Evolutionary conservation across 2,329 filamentous ascomycete species (phyloP), one percentile per base, ranked within the genome.

Genomic region (Fusarium zealandicum): DNA sequence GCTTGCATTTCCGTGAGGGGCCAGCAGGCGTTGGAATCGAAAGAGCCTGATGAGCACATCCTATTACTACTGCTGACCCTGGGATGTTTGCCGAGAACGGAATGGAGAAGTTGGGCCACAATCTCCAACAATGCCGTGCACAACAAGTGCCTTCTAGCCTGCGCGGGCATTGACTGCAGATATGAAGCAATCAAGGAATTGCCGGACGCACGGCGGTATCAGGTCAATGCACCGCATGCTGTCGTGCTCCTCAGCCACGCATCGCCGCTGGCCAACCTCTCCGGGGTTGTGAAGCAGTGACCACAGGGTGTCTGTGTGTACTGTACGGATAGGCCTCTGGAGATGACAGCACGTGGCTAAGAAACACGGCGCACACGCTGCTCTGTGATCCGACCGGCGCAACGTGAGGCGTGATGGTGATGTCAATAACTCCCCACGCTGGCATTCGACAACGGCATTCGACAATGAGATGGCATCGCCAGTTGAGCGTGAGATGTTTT

Each of bases 251-350:
- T 52, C 45, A 56, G 57, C 63, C 63, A 67, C 57, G 56, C 57
- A 60, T 41, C 30, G 27, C 42, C 42, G 61, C 54, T 64, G 59
- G 50, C 65, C 63, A 66, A 58, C 65, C 59, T 54, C 53, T 49
- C 51, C 53, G 39, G 55, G 51, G 37, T 52, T 46, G 47, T 43
- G 48, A 51, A 43, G 63, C 60, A 57, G 43, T 44, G 63, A 22
- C 60, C 60, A 65, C 58, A 44, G 51, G 38, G 50, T 63, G 59
- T 52, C 50, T 59, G 42, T 62, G 59, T 62, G 40, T 39, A 39
- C 25, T 10, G n/a, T 27, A 27, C 25, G 6, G 25, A 10, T 6
- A 43, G 52, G 51, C 60, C 51, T 60, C 59, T 49, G 36, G 38
- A 40, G 43, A 48, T 43, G 32, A 44, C 44, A 52, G 32, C 50